Conservation (phyloP, 306 rosid species). For the Luffa aegyptiaca region DNA sequence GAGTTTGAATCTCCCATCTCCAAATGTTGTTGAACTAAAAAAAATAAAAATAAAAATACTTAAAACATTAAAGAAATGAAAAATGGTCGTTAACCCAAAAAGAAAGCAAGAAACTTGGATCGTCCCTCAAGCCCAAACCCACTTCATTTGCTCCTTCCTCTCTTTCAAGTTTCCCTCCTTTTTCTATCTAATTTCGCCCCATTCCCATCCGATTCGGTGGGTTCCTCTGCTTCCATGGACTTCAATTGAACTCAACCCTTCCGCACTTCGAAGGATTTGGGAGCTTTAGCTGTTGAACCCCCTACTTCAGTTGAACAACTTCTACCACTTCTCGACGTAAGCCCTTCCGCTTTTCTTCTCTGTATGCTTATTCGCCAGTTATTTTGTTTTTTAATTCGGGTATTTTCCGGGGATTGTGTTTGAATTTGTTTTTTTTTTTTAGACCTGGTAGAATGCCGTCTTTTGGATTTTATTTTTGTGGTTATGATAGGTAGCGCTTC, state of each 20-base stretch:
- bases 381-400: neutral
- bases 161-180: slow-evolving; percentile 9
- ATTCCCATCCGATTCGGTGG: slow-evolving; percentile 16
- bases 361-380: no score
- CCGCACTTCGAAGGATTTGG: slow-evolving; percentile 38
- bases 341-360: neutral
- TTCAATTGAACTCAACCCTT: slow-evolving; percentile 21
- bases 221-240: slow-evolving; percentile 30
- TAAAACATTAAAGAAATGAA: no score
- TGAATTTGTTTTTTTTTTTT: no score
- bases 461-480: neutral
- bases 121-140: no score
- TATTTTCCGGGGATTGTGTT: no score
- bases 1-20: no score
- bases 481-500: neutral
- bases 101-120: no score
- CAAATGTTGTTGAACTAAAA: no score
- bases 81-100: no score
- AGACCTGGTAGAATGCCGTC: neutral
- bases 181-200: slow-evolving; percentile 4
- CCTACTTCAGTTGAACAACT: slow-evolving; percentile 65
- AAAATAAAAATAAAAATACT: no score
- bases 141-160: neutral
- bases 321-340: slow-evolving; percentile 66
- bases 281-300: slow-evolving; percentile 30